phyloP scores from a whole-genome alignment of 192 early-diverging fungal species.

The Coemansia sp. region DNA sequence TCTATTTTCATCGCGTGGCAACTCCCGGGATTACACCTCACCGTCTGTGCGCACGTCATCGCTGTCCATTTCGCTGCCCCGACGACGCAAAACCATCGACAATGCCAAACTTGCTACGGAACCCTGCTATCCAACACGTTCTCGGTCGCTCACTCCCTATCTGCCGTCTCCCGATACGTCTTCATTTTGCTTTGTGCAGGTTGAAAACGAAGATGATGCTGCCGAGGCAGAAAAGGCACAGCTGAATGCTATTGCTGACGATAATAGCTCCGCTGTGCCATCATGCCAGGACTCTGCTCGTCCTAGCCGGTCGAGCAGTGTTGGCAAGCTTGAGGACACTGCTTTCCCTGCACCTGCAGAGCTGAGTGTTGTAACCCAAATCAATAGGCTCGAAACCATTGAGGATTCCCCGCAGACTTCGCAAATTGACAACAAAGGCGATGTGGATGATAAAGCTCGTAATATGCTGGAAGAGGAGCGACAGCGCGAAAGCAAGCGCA shows the following conservation, averaged over 20 bases:
- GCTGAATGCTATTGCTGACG: conserved; percentile 28
- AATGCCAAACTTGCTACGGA: conserved; percentile 1
- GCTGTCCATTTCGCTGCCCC: not conserved
- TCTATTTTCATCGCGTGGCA: conserved; percentile 37
- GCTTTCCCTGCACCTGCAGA: not conserved
- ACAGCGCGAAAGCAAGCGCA: conserved; percentile 46
- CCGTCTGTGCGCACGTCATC: conserved; percentile 21
- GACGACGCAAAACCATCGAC: conserved; percentile 9
- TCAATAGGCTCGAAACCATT: not conserved
- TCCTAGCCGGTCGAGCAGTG: conserved; percentile 43
- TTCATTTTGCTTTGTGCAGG: conserved; percentile 25
- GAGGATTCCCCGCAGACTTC: conserved; percentile 1
- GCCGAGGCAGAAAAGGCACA: conserved; percentile 19
- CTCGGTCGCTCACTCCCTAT: conserved; percentile 29
- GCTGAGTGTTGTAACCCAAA: conserved; percentile 37
- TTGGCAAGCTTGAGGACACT: conserved; percentile 1
- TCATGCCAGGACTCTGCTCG: conserved; percentile 15
- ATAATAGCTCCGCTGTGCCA: conserved; percentile 3
- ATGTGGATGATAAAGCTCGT: conserved; percentile 10
- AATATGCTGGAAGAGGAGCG: conserved; percentile 33
- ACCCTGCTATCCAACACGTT: conserved; percentile 22
- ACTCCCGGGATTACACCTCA: conserved; percentile 17
- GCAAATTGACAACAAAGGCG: conserved; percentile 5
- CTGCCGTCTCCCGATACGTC: not conserved
- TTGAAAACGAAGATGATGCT: conserved; percentile 29